Evolutionary conservation across 257 asterid species (phyloP), one percentile per base, ranked within the genome.

Genomic region (Solanum bulbocastanum): DNA sequence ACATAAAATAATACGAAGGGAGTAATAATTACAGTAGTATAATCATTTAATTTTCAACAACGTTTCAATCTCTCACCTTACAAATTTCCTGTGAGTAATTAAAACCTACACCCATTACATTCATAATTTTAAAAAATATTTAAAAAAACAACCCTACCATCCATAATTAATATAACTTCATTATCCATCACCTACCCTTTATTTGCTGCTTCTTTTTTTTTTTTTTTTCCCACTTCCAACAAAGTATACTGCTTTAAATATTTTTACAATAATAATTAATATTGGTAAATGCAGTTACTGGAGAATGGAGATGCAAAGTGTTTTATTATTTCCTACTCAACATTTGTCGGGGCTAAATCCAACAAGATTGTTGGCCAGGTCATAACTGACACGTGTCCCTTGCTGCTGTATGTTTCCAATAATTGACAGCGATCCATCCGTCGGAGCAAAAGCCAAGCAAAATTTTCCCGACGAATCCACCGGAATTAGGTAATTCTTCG

Each of bases 331-430:
- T 27, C 46, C 16, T 5, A 39, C 82, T 92, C 36, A 96, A 89
- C 99, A 96, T 88, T 95, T 95, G 88, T 95, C 91, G 0, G 95
- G 93, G 85, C 95, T 95, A 87, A 97, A 97, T 0, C 93, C 98
- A 79, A 97, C 90, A 30, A 82, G 60, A 8, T 85, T 93, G 42
- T 90, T 91, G 32, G 92, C 98, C 83, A 94, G 76, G 82, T 95
- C 92, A 84, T 89, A 95, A 86, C 87, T 92, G 88, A 96, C 98
- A 90, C 99, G 96, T 85, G 92, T 94, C 93, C 98, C 97, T 86
- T 95, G 98, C 83, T 96, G 99, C 92, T 96, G 99, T 49, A 92
- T 87, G 39, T 94, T 96, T 12, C 99, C 99, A 83, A 96, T 94
- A 44, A 96, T 94, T 10, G 95, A 93, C 87, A 93, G 87, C 23